These are phyloP conservation scores for Trichocladium uniseriatum DNA, from an alignment of 495 filamentous ascomycete genomes.

Conservation along the genomic window DNA sequence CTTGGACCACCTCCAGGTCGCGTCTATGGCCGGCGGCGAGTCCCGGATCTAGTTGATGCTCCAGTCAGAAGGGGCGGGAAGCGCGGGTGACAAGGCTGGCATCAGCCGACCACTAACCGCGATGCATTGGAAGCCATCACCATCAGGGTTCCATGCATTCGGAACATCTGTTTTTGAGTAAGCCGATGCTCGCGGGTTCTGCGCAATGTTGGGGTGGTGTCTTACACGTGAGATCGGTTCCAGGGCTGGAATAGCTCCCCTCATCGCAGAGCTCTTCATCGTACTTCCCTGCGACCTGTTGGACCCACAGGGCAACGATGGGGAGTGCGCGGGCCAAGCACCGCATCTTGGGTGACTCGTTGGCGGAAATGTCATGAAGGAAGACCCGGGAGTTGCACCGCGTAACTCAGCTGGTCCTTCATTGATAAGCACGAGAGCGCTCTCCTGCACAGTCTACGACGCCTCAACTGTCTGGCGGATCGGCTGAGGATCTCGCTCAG, in stretches of 20 bases:
- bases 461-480: neutral
- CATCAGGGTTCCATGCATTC: slow-evolving; percentile 27
- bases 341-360: slow-evolving; percentile 2
- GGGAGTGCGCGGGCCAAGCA: neutral
- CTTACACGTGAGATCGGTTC: slow-evolving; percentile 19
- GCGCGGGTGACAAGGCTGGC: neutral
- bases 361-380: neutral
- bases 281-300: slow-evolving; percentile 13
- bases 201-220: neutral
- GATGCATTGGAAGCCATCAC: slow-evolving; percentile 22
- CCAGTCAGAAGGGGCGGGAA: slow-evolving; percentile 5
- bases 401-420: neutral
- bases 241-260: slow-evolving; percentile 18
- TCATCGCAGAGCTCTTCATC: slow-evolving; percentile 19
- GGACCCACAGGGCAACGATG: slow-evolving; percentile 9
- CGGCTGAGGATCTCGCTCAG: neutral
- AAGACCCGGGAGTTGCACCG: neutral
- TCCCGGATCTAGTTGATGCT: slow-evolving; percentile 16
- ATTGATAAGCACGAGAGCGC: slow-evolving; percentile 3
- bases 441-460: neutral
- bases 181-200: neutral
- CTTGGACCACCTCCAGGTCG: slow-evolving; percentile 22
- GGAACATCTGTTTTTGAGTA: slow-evolving; percentile 10
- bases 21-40: slow-evolving; percentile 23
- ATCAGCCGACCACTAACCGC: slow-evolving; percentile 15